Conservation (phyloP, 2,329 filamentous ascomycete genomes). For the Corinectria fuckeliana region DNA sequence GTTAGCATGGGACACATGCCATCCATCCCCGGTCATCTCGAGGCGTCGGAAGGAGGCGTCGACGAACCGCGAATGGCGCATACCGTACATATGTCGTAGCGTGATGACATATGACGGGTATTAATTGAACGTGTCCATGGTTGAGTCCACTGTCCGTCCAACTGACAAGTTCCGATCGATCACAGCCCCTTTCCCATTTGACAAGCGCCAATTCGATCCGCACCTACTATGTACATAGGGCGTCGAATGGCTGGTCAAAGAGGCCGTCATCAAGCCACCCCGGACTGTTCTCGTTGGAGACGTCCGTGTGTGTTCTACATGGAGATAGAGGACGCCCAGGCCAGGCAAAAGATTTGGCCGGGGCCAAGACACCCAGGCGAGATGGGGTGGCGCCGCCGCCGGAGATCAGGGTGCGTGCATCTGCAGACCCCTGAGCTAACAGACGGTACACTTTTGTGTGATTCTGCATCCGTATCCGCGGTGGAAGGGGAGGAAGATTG, state of each 20-base stretch:
- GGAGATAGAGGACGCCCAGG: background rate
- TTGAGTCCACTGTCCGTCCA: too few relatives aligned
- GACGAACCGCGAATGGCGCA: background rate
- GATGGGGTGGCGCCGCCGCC: background rate
- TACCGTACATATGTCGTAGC: background rate
- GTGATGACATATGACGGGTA: slow-evolving; percentile 2
- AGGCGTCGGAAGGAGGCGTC: background rate
- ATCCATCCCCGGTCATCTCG: slow-evolving; percentile 1
- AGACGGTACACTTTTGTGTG: too few relatives aligned
- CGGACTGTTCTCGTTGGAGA: slow-evolving; percentile 1
- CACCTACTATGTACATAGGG: background rate
- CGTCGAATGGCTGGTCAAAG: slow-evolving; percentile 6
- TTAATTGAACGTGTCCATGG: background rate
- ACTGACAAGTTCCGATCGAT: slow-evolving; percentile 12
- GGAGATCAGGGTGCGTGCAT: slow-evolving; percentile 10
- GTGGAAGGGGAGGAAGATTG: background rate
- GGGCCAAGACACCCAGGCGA: background rate
- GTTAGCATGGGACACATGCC: background rate
- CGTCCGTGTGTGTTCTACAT: too few relatives aligned
- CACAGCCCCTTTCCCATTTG: slow-evolving; percentile 14
- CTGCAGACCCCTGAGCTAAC: slow-evolving; percentile 18
- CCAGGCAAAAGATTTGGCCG: slow-evolving; percentile 11
- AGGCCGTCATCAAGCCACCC: slow-evolving; percentile 15
- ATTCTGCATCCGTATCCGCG: too few relatives aligned
- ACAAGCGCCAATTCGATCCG: slow-evolving; percentile 16